Percentiles rank a stretch among this genome's conserved stretches.
These are phyloP conservation scores for Pinguiococcus pyrenoidosus DNA, from an alignment of 108 stramenopile genomes.

Conservation along the genomic window DNA sequence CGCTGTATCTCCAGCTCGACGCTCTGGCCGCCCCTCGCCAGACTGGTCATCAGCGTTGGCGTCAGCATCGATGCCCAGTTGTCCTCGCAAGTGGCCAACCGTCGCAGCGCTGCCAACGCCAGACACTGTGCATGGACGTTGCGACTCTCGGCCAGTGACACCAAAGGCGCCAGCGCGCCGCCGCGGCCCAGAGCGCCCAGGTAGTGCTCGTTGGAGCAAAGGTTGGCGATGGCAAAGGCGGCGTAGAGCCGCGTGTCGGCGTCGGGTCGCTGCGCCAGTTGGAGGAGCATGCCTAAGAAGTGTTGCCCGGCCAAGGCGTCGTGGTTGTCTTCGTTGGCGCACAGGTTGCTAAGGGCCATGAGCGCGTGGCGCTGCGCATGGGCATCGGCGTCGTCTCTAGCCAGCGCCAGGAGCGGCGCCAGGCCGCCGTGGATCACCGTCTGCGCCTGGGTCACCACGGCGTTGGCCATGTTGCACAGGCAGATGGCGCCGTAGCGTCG, in stretches of 20 bases:
- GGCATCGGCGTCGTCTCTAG: slow-evolving; percentile 9
- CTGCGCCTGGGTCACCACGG: slow-evolving; percentile 45
- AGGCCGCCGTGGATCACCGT: slow-evolving; percentile 59
- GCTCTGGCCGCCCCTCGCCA: slow-evolving; percentile 36
- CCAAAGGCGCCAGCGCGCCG: slow-evolving; percentile 42
- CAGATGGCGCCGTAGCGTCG: slow-evolving; percentile 48
- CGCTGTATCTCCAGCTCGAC: slow-evolving; percentile 45
- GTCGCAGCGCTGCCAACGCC: slow-evolving; percentile 49
- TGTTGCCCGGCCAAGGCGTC: slow-evolving; percentile 36
- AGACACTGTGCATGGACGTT: slow-evolving; percentile 46
- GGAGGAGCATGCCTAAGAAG: slow-evolving; percentile 28
- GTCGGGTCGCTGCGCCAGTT: slow-evolving; percentile 12
- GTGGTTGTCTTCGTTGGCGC: slow-evolving; percentile 55
- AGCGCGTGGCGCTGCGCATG: slow-evolving; percentile 41
- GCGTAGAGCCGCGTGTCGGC: slow-evolving; percentile 36
- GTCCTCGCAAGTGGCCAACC: slow-evolving; percentile 43
- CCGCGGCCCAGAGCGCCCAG: slow-evolving; percentile 39
- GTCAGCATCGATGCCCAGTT: slow-evolving; percentile 38
- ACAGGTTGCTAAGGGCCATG: slow-evolving; percentile 51
- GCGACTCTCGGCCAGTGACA: slow-evolving; percentile 34
- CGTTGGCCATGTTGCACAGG: slow-evolving; percentile 60
- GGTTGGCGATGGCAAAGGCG: slow-evolving; percentile 54
- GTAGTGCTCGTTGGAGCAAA: slow-evolving; percentile 45
- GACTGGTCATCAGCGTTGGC: slow-evolving; percentile 32
- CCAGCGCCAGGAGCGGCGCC: slow-evolving; percentile 23